Conservation (phyloP, 306 rosid genomes). For the Glycyrrhiza uralensis region DNA sequence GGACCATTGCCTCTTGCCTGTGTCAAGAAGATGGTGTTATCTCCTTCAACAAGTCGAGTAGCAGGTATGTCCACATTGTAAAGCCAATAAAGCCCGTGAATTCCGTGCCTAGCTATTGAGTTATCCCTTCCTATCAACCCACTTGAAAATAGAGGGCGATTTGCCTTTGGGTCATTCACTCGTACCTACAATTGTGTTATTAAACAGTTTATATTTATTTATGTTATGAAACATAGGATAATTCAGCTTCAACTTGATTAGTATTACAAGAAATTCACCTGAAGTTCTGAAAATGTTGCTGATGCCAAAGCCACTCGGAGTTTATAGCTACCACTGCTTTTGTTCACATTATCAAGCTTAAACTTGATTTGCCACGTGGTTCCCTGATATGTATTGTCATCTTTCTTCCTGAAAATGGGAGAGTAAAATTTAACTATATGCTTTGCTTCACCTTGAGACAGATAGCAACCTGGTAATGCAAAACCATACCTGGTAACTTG, state of each 20-base stretch:
- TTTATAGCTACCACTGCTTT: constrained; percentile 41
- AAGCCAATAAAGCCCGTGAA: constrained; percentile 84
- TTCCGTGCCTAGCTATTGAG: constrained; percentile 91
- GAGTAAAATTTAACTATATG: background rate
- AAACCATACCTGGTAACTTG: constrained; percentile 73
- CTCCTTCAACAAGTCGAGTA: constrained; percentile 59
- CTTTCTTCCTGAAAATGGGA: constrained; percentile 56
- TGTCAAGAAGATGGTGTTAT: constrained; percentile 63
- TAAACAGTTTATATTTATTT: background rate
- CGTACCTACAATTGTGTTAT: constrained; percentile 60
- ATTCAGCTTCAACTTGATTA: background rate
- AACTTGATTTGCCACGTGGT: constrained; percentile 97
- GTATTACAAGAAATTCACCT: constrained; percentile 39
- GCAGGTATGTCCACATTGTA: constrained; percentile 45
- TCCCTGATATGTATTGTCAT: constrained; percentile 63
- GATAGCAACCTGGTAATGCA: background rate
- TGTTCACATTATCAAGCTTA: constrained; percentile 46
- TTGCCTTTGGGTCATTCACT: constrained; percentile 61
- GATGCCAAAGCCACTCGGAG: constrained; percentile 86
- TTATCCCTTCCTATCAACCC: constrained; percentile 88
- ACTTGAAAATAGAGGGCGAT: constrained; percentile 67
- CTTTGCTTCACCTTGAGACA: background rate
- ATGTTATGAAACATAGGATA: background rate
- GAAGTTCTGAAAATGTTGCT: constrained; percentile 71
- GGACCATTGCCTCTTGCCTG: constrained; percentile 67